Percentiles rank a stretch among this genome's conserved stretches.
Conservation (phyloP, 495 filamentous ascomycete species). For the Letharia columbiana region DNA sequence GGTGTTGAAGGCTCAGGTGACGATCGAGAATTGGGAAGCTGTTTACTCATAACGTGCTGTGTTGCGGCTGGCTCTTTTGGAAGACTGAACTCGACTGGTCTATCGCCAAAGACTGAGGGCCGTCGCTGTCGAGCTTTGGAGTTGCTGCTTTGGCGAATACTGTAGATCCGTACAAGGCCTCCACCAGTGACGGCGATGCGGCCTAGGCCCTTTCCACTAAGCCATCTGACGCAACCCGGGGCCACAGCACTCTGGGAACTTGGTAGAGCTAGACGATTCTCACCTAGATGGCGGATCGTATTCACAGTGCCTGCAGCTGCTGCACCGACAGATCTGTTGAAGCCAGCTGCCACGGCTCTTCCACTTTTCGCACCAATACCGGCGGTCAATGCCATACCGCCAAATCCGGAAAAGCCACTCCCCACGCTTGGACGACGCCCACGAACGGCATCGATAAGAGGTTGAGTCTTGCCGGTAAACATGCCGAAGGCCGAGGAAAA, state of each 20-base stretch:
- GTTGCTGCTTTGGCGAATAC: conserved; percentile 32
- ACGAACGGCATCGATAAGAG: conserved; percentile 48
- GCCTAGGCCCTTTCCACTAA: conserved; percentile 44
- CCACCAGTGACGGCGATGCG: conserved; percentile 48
- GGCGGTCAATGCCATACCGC: conserved; percentile 55
- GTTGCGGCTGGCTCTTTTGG: conserved; percentile 5
- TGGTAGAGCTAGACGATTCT: conserved; percentile 73
- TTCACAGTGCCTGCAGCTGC: conserved; percentile 71
- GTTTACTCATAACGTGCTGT: background rate
- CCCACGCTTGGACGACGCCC: conserved; percentile 43
- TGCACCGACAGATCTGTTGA: conserved; percentile 75
- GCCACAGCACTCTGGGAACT: conserved; percentile 34
- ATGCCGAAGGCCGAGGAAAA: conserved; percentile 56
- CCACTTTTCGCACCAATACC: conserved; percentile 57
- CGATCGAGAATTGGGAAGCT: background rate
- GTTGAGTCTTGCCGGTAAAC: conserved; percentile 48
- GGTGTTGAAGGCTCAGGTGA: background rate
- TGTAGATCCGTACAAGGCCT: conserved; percentile 60
- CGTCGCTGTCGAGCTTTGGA: conserved; percentile 39
- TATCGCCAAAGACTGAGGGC: conserved; percentile 45
- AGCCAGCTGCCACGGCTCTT: conserved; percentile 71
- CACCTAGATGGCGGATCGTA: conserved; percentile 71
- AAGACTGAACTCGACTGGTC: conserved; percentile 51
- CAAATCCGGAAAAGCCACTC: conserved; percentile 41
- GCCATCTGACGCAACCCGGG: conserved; percentile 48